Conservation (phyloP, 1,284 basidiomycete species). For the Crucibulum cyathiforme region DNA sequence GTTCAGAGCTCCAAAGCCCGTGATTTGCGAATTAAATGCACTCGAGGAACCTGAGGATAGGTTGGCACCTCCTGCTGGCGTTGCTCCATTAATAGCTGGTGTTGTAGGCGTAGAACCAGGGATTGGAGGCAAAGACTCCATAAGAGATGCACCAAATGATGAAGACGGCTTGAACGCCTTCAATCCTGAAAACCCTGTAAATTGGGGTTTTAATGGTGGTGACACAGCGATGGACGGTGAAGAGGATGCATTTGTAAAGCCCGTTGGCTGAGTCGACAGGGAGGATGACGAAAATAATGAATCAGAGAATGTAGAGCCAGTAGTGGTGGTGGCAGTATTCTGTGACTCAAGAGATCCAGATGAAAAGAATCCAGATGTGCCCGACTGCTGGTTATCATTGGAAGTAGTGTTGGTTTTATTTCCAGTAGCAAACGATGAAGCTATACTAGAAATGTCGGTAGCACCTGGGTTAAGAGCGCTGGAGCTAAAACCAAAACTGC, state of each 20-base stretch:
- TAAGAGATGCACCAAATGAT: constrained; percentile 82
- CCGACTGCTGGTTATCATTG: constrained; percentile 18
- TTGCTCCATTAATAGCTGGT: constrained; percentile 44
- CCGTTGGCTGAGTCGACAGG: constrained; percentile 57
- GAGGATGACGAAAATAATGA: constrained; percentile 51
- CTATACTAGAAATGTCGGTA: constrained; percentile 68
- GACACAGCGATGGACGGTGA: constrained; percentile 27
- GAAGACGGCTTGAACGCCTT: constrained; percentile 93
- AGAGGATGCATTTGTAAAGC: constrained; percentile 45
- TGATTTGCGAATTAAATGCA: background rate
- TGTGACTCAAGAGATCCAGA: constrained; percentile 34
- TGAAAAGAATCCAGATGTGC: constrained; percentile 10
- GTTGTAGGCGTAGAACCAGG: constrained; percentile 62
- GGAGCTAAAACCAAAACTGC: constrained; percentile 43
- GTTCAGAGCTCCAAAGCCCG: constrained; percentile 17
- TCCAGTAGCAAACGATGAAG: constrained; percentile 69
- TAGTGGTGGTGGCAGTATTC: constrained; percentile 42
- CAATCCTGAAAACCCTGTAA: constrained; percentile 82
- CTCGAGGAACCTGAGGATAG: background rate
- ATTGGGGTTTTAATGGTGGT: constrained; percentile 70
- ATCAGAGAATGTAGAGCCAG: constrained; percentile 52
- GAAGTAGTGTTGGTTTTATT: constrained; percentile 38
- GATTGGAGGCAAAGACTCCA: constrained; percentile 80
- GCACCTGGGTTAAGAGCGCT: constrained; percentile 49
- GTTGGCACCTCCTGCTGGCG: constrained; percentile 5